Evolutionary conservation across 2,329 filamentous ascomycete species (phyloP), one percentile per base, ranked within the genome.

Genomic region (Pseudocercospora eumusae): DNA sequence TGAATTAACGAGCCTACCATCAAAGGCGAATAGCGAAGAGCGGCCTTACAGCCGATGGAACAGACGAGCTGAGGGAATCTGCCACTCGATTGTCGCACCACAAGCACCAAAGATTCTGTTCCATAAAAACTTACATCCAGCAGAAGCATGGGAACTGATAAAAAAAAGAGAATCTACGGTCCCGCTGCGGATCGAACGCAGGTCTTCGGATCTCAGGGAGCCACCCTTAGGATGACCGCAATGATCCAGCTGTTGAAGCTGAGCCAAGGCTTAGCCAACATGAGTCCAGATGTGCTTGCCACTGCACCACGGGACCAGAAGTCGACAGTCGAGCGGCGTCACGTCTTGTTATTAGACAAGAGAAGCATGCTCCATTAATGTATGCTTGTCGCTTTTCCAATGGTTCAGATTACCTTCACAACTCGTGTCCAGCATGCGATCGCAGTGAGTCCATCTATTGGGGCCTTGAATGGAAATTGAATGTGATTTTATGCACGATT

Each of bases 1-100:
- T n/a, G n/a, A n/a, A n/a, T n/a, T n/a, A n/a, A n/a, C n/a, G n/a
- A n/a, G n/a, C n/a, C n/a, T n/a, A n/a, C n/a, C n/a, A n/a, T 78
- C 80, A 0, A 81, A 81, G 52, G 84, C 85, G 2, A 79, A 81
- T 73, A 52, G 84, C 85, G 2, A 79, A 81, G 73, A 84, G 83
- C 68, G 83, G 84, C 61, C 67, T 85, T 70, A 87, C 85, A 0
- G 77, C 79, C 3, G 85, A 87, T 67, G 85, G 87, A 71, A 83
- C 81, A 72, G 67, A 66, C 53, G 49, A 44, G 45, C 18, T 23
- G 18, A 47, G 44, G 13, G 4, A 23, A 40, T 18, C 11, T 4
- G 13, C 31, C 31, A 4, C 3, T 15, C 7, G 15, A 40, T 7
- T 5, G 7, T 18, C 31, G 11, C 13, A 18, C 4, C 4, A 40